Evolutionary conservation across 2,329 filamentous ascomycete genomes (phyloP), one percentile per base, ranked within the genome.

Genomic region (Dothistroma septosporum): DNA sequence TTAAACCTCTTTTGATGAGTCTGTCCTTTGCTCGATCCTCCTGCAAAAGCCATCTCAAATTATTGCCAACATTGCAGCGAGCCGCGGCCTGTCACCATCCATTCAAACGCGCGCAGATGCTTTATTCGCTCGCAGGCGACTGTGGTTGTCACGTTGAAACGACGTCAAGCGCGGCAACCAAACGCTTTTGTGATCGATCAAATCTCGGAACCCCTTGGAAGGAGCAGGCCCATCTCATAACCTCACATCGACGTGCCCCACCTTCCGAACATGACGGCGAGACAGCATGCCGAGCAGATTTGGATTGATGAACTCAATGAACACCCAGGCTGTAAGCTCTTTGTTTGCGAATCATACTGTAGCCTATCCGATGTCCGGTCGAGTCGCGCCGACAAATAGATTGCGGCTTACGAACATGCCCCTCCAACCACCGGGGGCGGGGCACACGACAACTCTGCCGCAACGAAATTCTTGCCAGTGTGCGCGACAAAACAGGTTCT

Each of bases 151-250:
- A 19, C 14, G n/a, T 44, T n/a, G 41, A 19, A 44, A 44, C 41
- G n/a, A 19, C 41, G 19, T 19, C 41, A n/a, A 9, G 41, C 41
- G 41, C 41, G 41, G 41, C 41, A 19, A 44, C 41, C 33, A 44
- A 44, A 44, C 41, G 41, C 41, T 35, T 50, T 57, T 57, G 32
- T 32, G 55, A 57, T 57, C 44, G 55, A 57, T 57, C 55, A 57
- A 57, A 57, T 57, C 44, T 57, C 55, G 55, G 55, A 11, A 44
- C 41, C 41, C 41, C 41, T 44, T 44, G 4, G 41, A 44, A 44
- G 41, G 41, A 44, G 14, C 41, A 44, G 7, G 41, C 41, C 41
- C 41, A 44, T 16, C 41, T 54, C 52, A 12, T 41, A 21, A 54
- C 32, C 52, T 37, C 31, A 54, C 32, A 44, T 44, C 41, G 19